Base-by-base conservation (phyloP, 106 monocot species). In the Xerophyta viscosa region DNA sequence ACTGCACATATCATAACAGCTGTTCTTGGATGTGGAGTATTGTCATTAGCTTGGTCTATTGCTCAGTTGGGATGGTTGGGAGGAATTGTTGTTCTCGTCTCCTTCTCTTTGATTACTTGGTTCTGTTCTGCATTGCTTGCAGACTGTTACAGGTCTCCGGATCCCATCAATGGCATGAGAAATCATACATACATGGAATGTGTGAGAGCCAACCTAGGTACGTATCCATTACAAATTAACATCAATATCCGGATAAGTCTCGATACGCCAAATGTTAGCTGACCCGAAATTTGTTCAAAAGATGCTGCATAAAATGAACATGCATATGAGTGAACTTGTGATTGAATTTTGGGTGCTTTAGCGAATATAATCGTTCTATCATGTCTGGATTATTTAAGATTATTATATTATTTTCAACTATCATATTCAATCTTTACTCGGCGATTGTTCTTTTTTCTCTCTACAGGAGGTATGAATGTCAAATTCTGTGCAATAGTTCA, bases 31-130 rank as follows among this genome's bases (percentile, higher is more conserved):
- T n/a, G n/a, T n/a, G n/a, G n/a, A n/a, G 68, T 68, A 11, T 47
- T 68, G 22, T 68, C 68, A 6, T 43, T 68, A 13, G 50, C 47
- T 5, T 68, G 68, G 68, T 58, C 68, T 24, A 68, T 52, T 22
- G 68, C 68, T 24, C 68, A 68, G 37, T 27, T 68, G 39, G 68
- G 68, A n/a, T 68, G 68, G 59, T 28, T 68, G 10, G 68, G 42
- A 8, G 68, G 52, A 4, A 19, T 29, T 29, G 41, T 23, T 15
- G 51, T 37, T 24, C 68, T 68, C 41, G 33, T 60, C 30, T 50
- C 56, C 11, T 68, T 68, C 41, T 37, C 68, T 13, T 28, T 60
- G 20, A 68, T 68, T 29, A 68, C 68, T n/a, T 68, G 68, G 68
- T 68, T n/a, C n/a, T 60, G 59, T 24, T 68, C 68, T 0, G 29